These are phyloP conservation scores for Ulmus americana DNA, from an alignment of 331 rosid genomes.

Conservation along the genomic window DNA sequence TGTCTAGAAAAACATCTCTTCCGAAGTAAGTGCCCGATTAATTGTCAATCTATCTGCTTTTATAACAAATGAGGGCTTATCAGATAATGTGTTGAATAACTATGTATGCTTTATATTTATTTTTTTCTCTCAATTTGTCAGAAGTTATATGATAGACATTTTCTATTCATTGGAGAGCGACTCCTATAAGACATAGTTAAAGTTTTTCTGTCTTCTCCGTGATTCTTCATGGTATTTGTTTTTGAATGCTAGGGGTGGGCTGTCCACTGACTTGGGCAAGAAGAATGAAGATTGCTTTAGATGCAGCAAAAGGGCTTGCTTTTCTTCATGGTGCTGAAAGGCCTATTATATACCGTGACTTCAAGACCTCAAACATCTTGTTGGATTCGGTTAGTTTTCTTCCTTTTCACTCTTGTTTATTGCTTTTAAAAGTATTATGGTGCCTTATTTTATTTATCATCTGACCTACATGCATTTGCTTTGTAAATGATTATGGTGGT, in stretches of 20 bases:
- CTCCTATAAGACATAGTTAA: neutral
- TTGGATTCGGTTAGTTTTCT: conserved; percentile 63
- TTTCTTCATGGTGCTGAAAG: conserved; percentile 86
- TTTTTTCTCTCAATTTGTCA: neutral
- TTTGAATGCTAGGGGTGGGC: conserved; percentile 62
- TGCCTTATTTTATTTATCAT: neutral
- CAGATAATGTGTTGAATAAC: neutral
- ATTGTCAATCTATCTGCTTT: conserved; percentile 11
- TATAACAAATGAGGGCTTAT: conserved; percentile 1
- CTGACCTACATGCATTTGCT: conserved; percentile 5
- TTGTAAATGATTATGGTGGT: neutral
- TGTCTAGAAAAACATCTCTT: conserved; percentile 86
- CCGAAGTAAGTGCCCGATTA: conserved; percentile 54
- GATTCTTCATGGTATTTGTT: conserved; percentile 5
- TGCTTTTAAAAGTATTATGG: neutral
- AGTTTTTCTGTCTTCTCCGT: neutral
- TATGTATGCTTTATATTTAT: neutral
- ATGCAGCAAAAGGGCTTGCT: conserved; percentile 89
- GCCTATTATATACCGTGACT: conserved; percentile 83
- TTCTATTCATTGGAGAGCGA: neutral
- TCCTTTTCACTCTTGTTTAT: conserved; percentile 6
- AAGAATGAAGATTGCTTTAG: conserved; percentile 89
- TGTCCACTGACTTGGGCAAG: conserved; percentile 74
- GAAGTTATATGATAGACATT: conserved; percentile 1
- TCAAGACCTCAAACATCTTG: conserved; percentile 85